Percentiles rank a stretch among this genome's conserved stretches.
Conservation (phyloP, 148 eudicot species). For the Rhododendron vialii region DNA sequence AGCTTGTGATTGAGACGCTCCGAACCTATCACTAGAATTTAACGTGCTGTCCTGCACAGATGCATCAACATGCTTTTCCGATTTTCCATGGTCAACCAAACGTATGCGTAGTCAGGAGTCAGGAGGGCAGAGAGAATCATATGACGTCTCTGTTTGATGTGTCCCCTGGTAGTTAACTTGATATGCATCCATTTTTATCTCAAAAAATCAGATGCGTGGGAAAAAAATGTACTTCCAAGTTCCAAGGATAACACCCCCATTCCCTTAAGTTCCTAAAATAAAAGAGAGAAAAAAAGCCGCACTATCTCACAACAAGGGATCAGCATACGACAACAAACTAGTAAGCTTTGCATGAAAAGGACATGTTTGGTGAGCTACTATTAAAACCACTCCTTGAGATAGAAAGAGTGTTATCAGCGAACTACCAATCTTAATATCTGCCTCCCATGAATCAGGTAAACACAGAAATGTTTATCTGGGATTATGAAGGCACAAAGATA, state of each 20-base stretch:
- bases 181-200: neutral
- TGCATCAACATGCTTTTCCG: neutral
- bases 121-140: neutral
- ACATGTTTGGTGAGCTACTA: conserved; percentile 42
- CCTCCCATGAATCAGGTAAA: conserved; percentile 55
- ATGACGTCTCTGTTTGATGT: neutral
- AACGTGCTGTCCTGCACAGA: neutral
- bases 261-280: neutral
- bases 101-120: neutral
- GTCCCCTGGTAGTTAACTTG: neutral
- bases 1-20: neutral
- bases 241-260: neutral
- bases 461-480: conserved; percentile 26
- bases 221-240: neutral
- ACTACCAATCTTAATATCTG: conserved; percentile 28
- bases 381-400: conserved; percentile 32
- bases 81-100: neutral
- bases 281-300: neutral
- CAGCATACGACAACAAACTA: neutral
- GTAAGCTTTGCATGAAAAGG: neutral
- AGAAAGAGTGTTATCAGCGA: conserved; percentile 39
- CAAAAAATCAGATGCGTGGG: neutral
- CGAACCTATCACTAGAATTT: neutral
- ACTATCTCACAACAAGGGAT: neutral
- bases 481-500: conserved; percentile 36